A percentile compares a stretch with the other conserved stretches of the same genome.
Conservation (phyloP, 2,329 filamentous ascomycete genomes). For the Tolypocladium amazonense region DNA sequence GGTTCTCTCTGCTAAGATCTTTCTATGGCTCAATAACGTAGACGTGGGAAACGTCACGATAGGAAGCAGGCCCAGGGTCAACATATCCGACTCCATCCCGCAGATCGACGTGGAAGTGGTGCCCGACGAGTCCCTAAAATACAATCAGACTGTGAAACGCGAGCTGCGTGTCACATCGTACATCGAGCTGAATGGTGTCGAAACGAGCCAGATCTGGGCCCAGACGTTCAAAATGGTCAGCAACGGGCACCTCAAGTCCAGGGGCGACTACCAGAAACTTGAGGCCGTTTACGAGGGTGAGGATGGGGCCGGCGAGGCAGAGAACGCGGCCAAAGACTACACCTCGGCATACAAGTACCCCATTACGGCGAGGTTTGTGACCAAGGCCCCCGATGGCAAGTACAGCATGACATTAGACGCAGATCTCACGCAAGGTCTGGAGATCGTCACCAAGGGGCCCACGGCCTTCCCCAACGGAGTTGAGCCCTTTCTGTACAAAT, state of each 20-base stretch:
- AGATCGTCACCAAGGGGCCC: slow-evolving; percentile 24
- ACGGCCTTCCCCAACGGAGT: slow-evolving; percentile 47
- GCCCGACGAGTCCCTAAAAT: slow-evolving; percentile 11
- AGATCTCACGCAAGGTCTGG: slow-evolving; percentile 28
- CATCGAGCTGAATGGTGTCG: slow-evolving; percentile 25
- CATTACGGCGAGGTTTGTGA: slow-evolving; percentile 1
- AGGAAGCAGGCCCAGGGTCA: not conserved
- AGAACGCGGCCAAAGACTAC: not conserved
- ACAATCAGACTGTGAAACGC: slow-evolving; percentile 40
- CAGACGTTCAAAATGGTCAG: slow-evolving; percentile 46
- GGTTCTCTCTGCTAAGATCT: slow-evolving; percentile 71
- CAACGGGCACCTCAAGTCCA: slow-evolving; percentile 32
- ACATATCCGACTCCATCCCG: not conserved
- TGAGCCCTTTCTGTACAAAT: slow-evolving; percentile 37
- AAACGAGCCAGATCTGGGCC: slow-evolving; percentile 36
- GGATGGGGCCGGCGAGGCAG: slow-evolving; percentile 2
- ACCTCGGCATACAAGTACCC: slow-evolving; percentile 7
- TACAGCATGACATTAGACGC: slow-evolving; percentile 16
- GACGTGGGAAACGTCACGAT: slow-evolving; percentile 35
- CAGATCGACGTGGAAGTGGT: not conserved
- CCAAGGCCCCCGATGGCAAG: not conserved
- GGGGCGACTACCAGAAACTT: slow-evolving; percentile 28
- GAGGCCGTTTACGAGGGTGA: slow-evolving; percentile 7
- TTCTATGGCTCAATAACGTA: slow-evolving; percentile 56
- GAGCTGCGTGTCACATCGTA: slow-evolving; percentile 48